phyloP scores from a whole-genome alignment of 495 filamentous ascomycete species.

The Hapsidospora chrysogenum region DNA sequence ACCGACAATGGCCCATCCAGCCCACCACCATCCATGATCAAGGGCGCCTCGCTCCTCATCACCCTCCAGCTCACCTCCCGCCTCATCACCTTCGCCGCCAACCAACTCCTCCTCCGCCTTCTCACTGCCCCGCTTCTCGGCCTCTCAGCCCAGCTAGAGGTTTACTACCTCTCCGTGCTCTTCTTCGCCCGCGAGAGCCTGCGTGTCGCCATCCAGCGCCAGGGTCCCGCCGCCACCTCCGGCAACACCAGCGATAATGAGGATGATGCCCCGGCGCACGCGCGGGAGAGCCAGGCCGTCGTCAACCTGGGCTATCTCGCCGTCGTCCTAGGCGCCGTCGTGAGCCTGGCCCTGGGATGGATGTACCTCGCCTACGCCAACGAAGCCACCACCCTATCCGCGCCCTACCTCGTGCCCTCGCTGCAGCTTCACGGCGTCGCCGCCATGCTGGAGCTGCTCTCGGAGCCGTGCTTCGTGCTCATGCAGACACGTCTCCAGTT shows the following conservation, averaged over 20 bases:
- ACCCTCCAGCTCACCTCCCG: constrained; percentile 71
- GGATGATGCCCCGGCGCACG: constrained; percentile 6
- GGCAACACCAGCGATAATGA: constrained; percentile 2
- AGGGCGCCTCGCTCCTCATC: constrained; percentile 71
- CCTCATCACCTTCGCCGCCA: constrained; percentile 73
- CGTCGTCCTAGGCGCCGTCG: constrained; percentile 47
- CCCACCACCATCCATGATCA: constrained; percentile 13
- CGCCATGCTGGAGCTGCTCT: constrained; percentile 59
- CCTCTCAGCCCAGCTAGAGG: constrained; percentile 73
- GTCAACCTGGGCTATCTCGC: constrained; percentile 80
- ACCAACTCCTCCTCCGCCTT: constrained; percentile 75
- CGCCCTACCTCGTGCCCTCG: constrained; percentile 42
- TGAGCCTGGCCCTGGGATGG: constrained; percentile 40
- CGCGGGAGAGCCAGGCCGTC: constrained; percentile 40
- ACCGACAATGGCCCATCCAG: background rate
- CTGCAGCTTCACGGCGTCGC: constrained; percentile 59
- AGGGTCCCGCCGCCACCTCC: constrained; percentile 24
- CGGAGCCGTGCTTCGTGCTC: constrained; percentile 74
- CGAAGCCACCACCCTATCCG: constrained; percentile 29
- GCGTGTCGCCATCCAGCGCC: constrained; percentile 70
- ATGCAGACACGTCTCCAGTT: constrained; percentile 68
- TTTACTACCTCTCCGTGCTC: constrained; percentile 72
- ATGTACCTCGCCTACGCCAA: constrained; percentile 44
- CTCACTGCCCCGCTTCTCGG: constrained; percentile 72
- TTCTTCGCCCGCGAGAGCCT: constrained; percentile 87